Conservation (phyloP, 352 stramenopile species). For the Phytophthora uliginosa region DNA sequence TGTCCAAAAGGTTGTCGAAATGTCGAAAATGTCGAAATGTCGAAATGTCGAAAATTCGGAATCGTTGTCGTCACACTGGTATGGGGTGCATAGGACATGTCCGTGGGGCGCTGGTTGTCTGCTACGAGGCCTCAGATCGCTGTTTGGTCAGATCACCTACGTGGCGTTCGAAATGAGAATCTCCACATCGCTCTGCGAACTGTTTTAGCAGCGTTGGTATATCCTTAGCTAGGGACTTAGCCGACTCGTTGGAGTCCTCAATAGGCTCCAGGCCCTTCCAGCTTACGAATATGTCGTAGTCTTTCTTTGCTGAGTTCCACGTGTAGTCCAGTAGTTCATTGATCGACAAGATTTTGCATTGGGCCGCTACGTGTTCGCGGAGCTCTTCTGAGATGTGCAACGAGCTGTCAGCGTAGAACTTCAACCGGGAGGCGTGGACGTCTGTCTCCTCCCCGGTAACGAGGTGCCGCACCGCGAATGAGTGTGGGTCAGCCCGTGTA, state of each 20-base stretch:
- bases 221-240: slow-evolving; percentile 5
- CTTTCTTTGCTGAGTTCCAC: slow-evolving; percentile 11
- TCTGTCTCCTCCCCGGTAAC: slow-evolving; percentile 27
- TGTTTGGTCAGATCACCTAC: background rate
- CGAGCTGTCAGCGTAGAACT: slow-evolving; percentile 41
- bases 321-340: background rate
- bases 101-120: background rate
- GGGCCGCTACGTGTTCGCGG: slow-evolving; percentile 26
- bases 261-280: slow-evolving; percentile 27
- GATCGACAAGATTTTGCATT: slow-evolving; percentile 26
- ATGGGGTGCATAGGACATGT: background rate
- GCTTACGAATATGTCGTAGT: slow-evolving; percentile 12
- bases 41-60: background rate
- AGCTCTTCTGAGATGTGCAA: slow-evolving; percentile 40
- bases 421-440: slow-evolving; percentile 37
- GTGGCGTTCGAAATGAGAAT: slow-evolving; percentile 1
- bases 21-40: background rate
- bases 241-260: slow-evolving; percentile 25
- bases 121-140: background rate
- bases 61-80: background rate
- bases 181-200: background rate
- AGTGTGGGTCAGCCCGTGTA: slow-evolving; percentile 24
- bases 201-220: background rate
- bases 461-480: slow-evolving; percentile 28
- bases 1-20: too few species aligned